These are phyloP conservation scores for Saprolegnia diclina DNA, from an alignment of 352 stramenopile genomes.

Conservation along the genomic window DNA sequence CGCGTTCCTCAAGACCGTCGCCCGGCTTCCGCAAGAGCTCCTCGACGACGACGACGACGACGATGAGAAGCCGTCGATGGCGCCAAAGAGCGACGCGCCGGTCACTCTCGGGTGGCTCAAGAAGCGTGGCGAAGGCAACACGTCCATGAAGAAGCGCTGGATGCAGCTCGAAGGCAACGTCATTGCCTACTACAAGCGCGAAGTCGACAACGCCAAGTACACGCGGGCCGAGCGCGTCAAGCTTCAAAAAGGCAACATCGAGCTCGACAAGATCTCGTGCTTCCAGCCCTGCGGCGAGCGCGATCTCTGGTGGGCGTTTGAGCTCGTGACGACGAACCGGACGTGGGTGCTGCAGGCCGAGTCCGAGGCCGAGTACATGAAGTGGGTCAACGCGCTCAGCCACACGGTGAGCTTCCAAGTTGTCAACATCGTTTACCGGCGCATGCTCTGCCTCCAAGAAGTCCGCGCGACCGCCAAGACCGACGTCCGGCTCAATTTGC, in stretches of 20 bases:
- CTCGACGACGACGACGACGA: constrained; percentile 50
- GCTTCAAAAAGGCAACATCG: constrained; percentile 64
- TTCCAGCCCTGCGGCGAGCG: constrained; percentile 46
- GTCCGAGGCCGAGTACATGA: constrained; percentile 67
- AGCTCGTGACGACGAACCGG: constrained; percentile 67
- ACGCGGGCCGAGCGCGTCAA: constrained; percentile 61
- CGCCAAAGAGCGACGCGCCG: constrained; percentile 28
- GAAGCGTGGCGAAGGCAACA: constrained; percentile 81
- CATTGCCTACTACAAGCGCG: constrained; percentile 82
- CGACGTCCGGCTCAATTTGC: constrained; percentile 81
- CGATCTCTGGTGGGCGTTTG: constrained; percentile 60
- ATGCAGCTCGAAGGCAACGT: constrained; percentile 75
- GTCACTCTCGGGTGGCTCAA: constrained; percentile 63
- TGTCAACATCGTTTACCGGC: constrained; percentile 72
- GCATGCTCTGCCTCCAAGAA: constrained; percentile 82
- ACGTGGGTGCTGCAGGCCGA: constrained; percentile 76
- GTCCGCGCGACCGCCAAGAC: constrained; percentile 77
- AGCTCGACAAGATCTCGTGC: constrained; percentile 73
- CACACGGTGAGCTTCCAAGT: constrained; percentile 72
- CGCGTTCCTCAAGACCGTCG: constrained; percentile 67
- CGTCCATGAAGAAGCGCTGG: constrained; percentile 74
- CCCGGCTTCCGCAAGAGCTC: constrained; percentile 56
- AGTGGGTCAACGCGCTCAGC: constrained; percentile 75
- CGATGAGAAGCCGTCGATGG: constrained; percentile 26
- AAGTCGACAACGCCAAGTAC: constrained; percentile 70